phyloP scores from a whole-genome alignment of 2,329 filamentous ascomycete species.

The Trichothecium roseum region DNA sequence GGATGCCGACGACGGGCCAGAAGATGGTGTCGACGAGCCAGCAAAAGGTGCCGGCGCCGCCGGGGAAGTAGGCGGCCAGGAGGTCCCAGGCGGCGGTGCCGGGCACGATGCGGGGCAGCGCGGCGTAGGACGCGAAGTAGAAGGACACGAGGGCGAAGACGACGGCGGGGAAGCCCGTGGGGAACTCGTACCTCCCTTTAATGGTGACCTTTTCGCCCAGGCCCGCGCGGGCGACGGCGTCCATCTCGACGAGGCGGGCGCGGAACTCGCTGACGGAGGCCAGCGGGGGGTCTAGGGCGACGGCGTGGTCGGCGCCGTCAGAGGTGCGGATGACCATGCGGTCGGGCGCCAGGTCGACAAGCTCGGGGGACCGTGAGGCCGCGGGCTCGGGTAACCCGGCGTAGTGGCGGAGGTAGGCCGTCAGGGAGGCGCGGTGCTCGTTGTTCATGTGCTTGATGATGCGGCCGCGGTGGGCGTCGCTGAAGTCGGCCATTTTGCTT shows the following conservation, averaged over 20 bases:
- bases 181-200: conserved; percentile 24
- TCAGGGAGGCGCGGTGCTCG: conserved; percentile 66
- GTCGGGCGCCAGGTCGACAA: conserved; percentile 56
- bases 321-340: conserved; percentile 50
- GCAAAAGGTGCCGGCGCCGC: conserved; percentile 47
- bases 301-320: conserved; percentile 29
- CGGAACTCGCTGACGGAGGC: conserved; percentile 57
- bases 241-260: conserved; percentile 61
- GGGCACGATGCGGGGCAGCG: conserved; percentile 36
- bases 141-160: conserved; percentile 44
- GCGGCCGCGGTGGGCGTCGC: conserved; percentile 20
- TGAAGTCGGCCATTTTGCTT: too few species aligned
- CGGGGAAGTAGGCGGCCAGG: conserved; percentile 41
- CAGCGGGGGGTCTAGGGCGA: conserved; percentile 64
- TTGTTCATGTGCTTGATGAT: conserved; percentile 76
- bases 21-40: conserved; percentile 50
- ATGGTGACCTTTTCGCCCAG: conserved; percentile 46
- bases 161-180: conserved; percentile 34
- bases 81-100: conserved; percentile 38
- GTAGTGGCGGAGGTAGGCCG: conserved; percentile 69
- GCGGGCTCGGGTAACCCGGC: conserved; percentile 42
- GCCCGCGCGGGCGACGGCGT: conserved; percentile 40
- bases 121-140: conserved; percentile 42
- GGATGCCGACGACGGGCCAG: conserved; percentile 49
- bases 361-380: conserved; percentile 38